Conservation (phyloP, 2,329 filamentous ascomycete species). For the Ilyonectria mors-panacis region DNA sequence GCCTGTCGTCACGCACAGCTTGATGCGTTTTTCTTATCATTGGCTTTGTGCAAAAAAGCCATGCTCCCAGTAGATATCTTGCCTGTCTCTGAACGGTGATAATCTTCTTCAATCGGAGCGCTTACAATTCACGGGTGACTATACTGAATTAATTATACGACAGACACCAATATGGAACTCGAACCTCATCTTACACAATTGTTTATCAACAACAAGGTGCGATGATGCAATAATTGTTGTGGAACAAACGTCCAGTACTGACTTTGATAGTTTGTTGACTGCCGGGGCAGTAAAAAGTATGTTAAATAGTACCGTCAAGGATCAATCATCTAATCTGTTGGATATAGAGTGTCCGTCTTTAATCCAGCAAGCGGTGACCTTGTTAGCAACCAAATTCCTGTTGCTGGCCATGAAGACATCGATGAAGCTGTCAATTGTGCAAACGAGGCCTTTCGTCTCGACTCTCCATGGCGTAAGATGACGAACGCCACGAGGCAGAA, state of each 20-base stretch:
- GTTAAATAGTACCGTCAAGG: background rate
- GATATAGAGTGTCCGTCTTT: constrained; percentile 1
- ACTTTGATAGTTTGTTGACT: background rate
- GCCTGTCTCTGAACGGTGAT: background rate
- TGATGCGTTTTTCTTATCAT: background rate
- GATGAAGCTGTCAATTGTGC: constrained; percentile 15
- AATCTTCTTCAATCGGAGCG: background rate
- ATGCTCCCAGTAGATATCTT: background rate
- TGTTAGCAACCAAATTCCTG: constrained; percentile 10
- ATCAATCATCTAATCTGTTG: background rate
- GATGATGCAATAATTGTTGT: background rate
- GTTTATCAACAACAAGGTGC: constrained; percentile 13
- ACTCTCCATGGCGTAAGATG: constrained; percentile 10
- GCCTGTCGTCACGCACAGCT: background rate
- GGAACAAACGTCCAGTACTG: too few species aligned
- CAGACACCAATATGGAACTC: background rate
- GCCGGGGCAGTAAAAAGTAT: background rate
- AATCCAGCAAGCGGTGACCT: constrained; percentile 11
- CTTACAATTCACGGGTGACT: background rate
- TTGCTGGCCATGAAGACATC: constrained; percentile 20
- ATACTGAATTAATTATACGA: background rate
- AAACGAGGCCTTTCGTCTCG: constrained; percentile 4
- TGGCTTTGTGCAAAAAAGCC: background rate
- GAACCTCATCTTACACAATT: constrained; percentile 9
- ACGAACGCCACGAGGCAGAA: background rate